Base-by-base conservation (phyloP, 768 basidiomycete species). In the Suillus discolor region DNA sequence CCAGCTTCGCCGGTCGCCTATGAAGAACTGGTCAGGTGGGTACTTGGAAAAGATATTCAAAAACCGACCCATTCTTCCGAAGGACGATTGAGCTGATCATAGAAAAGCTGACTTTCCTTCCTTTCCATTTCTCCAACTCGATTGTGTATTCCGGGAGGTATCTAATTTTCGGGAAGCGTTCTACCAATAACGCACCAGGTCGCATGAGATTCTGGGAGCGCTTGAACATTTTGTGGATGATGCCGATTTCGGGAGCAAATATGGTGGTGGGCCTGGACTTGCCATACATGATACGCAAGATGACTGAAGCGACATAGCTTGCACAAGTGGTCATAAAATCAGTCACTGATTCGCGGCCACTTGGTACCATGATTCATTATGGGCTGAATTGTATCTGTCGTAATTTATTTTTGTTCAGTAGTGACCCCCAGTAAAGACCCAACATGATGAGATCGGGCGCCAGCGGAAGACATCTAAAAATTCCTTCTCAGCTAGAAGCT, bases 61-160 rank as follows among this genome's bases (percentile, higher is more conserved):
- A 36, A 20, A 59, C 57, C 63, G 57, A 87, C 86, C 73, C 87
- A 72, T 65, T 82, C 80, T 20, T 64, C 68, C 28, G 78, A 77
- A 5, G 88, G 85, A 59, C 79, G 78, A 18, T 74, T 68, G 4
- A 89, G 72, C n/a, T n/a, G n/a, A n/a, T n/a, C n/a, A n/a, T n/a
- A n/a, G n/a, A n/a, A n/a, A n/a, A 90, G 71, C 1, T 71, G 74
- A 0, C 85, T 77, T 67, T 89, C 88, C 60, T 88, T 86, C 6
- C 69, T 70, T 89, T 88, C 59, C 86, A 88, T 4, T 79, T 74
- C 63, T 83, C 79, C 9, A 91, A 77, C 65, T 87, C 82, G n/a
- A 82, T 80, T 5, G 86, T 75, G 67, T 89, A 89, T 25, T 86
- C 86, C 1, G 90, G 89, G 28, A 91, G 72, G 70, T 84, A 85